Percentiles rank a stretch among this genome's conserved stretches.
phyloP scores from a whole-genome alignment of 208 protist genomes.

The Acanthamoeba rhysodes region DNA sequence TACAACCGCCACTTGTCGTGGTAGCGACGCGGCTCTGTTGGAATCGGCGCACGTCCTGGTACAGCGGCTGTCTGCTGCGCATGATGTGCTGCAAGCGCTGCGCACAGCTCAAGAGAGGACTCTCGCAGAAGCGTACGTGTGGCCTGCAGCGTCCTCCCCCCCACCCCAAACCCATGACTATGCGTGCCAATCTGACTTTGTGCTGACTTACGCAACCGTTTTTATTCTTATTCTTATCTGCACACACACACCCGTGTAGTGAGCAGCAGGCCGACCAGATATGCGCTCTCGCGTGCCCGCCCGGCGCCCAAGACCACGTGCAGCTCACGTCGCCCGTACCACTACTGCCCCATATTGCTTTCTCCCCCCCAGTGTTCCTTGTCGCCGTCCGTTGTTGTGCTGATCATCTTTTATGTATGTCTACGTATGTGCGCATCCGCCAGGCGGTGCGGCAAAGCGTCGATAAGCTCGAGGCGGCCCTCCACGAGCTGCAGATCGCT shows the following conservation, averaged over 20 bases:
- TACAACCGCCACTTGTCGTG: not conserved
- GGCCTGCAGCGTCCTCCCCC: no score
- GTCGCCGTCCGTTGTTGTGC: not conserved
- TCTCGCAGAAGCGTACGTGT: not conserved
- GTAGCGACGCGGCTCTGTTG: not conserved
- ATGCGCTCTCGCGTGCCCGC: not conserved
- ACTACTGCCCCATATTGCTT: no score
- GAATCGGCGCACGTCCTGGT: not conserved
- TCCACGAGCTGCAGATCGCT: constrained; percentile 10
- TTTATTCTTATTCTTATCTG: not conserved
- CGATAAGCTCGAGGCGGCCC: not conserved
- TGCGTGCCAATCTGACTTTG: no score
- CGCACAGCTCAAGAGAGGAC: not conserved
- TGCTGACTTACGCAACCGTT: no score
- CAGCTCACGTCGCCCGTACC: not conserved
- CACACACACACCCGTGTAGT: not conserved
- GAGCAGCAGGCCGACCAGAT: not conserved
- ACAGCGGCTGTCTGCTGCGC: not conserved
- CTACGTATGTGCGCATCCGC: not conserved
- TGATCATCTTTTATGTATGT: not conserved
- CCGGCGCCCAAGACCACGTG: not conserved
- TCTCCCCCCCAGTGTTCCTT: not conserved
- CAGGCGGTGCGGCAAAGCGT: not conserved
- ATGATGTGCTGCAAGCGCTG: not conserved
- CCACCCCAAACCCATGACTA: no score